Conservation (phyloP, 805 yeast genomes). For the Sugiyamaella boreocaroliniensis region DNA sequence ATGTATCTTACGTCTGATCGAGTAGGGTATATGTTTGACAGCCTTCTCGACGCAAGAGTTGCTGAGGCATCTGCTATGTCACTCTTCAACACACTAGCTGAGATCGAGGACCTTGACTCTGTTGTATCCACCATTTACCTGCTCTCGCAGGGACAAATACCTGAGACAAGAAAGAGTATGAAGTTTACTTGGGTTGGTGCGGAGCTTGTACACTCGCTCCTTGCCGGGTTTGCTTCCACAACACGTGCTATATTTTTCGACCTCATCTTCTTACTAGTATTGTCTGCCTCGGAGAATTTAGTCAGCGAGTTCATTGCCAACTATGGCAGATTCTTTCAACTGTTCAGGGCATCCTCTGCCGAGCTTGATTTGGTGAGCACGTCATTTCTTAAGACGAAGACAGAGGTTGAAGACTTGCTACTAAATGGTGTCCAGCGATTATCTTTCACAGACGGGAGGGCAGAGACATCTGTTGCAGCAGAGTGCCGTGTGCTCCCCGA, state of each 20-base stretch:
- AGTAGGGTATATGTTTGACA: conserved; percentile 14
- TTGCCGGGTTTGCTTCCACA: conserved; percentile 1
- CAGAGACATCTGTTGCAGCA: background rate
- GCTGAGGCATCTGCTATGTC: conserved; percentile 11
- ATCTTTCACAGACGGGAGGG: background rate
- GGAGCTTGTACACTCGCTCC: background rate
- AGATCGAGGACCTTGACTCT: conserved; percentile 10
- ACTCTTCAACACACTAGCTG: conserved; percentile 11
- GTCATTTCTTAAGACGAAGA: background rate
- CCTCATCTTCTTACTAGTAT: conserved; percentile 6
- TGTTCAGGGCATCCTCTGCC: conserved; percentile 8
- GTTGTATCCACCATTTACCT: conserved; percentile 4
- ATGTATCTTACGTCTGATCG: conserved; percentile 19
- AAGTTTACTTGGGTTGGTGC: conserved; percentile 7
- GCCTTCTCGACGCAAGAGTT: conserved; percentile 6
- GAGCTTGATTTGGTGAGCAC: conserved; percentile 1
- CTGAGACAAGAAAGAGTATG: background rate
- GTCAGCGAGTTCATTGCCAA: conserved; percentile 6
- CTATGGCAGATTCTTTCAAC: conserved; percentile 4
- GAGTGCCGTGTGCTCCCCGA: background rate
- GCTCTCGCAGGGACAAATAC: background rate
- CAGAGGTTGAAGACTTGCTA: background rate
- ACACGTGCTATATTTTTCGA: conserved; percentile 4
- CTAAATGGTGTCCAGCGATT: background rate
- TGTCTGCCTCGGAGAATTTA: conserved; percentile 4